Percentiles rank a stretch among this genome's conserved stretches.
Conservation (phyloP, 2,329 filamentous ascomycete genomes). For the Fusarium burgessii region DNA sequence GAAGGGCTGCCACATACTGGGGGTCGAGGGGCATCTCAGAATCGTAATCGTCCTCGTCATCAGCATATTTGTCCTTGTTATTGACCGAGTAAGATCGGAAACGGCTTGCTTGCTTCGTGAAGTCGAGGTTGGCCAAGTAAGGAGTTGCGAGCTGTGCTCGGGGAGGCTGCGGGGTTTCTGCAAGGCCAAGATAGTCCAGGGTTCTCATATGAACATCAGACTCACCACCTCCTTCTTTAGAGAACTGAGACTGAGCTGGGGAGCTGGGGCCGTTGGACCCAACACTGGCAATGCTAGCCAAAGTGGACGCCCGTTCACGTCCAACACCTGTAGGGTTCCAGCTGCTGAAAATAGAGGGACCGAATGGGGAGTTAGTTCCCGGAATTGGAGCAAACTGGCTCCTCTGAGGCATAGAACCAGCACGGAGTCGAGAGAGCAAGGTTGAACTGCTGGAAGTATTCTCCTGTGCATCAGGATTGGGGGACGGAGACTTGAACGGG, state of each 20-base stretch:
- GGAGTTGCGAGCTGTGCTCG: slow-evolving; percentile 80
- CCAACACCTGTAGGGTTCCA: slow-evolving; percentile 77
- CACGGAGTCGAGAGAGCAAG: slow-evolving; percentile 85
- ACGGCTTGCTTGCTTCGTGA: slow-evolving; percentile 82
- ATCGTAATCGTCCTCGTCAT: slow-evolving; percentile 84
- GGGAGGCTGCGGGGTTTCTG: slow-evolving; percentile 88
- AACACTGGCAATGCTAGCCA: slow-evolving; percentile 85
- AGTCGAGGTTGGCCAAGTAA: slow-evolving; percentile 79
- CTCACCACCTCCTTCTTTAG: slow-evolving; percentile 84
- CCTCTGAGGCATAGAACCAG: slow-evolving; percentile 94
- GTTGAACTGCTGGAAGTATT: slow-evolving; percentile 71
- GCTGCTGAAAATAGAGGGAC: slow-evolving; percentile 88
- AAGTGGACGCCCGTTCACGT: slow-evolving; percentile 86
- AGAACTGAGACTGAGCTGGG: slow-evolving; percentile 87
- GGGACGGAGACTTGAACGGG: slow-evolving; percentile 79
- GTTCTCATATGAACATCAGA: slow-evolving; percentile 90
- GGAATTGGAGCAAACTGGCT: slow-evolving; percentile 73
- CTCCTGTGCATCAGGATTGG: slow-evolving; percentile 63
- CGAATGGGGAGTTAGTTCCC: slow-evolving; percentile 76
- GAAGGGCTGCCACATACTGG: slow-evolving; percentile 70
- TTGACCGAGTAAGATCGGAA: slow-evolving; percentile 99
- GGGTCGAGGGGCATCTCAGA: slow-evolving; percentile 63
- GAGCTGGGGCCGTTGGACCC: slow-evolving; percentile 92
- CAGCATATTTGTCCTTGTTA: slow-evolving; percentile 96
- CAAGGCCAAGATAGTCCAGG: slow-evolving; percentile 93